These are phyloP conservation scores for Scheffersomyces stipitis DNA, from an alignment of 805 yeast genomes.

Conservation along the genomic window DNA sequence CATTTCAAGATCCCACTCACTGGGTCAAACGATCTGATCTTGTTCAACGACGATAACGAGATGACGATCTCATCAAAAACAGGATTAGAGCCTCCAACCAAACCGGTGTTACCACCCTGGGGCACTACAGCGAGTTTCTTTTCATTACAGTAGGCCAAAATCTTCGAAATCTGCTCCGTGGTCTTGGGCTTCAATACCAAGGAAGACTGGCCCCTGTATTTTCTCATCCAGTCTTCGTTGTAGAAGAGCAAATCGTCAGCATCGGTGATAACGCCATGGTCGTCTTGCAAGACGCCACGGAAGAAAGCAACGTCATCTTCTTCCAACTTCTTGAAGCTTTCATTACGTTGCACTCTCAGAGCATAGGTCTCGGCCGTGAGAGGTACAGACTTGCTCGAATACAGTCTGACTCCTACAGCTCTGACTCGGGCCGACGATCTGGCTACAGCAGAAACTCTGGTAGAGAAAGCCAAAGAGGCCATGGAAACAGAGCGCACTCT, in stretches of 20 bases:
- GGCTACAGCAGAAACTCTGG: background rate
- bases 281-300: constrained; percentile 53
- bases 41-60: constrained; percentile 68
- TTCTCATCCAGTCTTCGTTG: constrained; percentile 94
- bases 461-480: background rate
- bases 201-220: constrained; percentile 84
- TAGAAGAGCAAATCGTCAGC: constrained; percentile 63
- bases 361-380: constrained; percentile 75
- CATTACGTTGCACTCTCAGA: constrained; percentile 49
- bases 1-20: constrained; percentile 83
- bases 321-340: constrained; percentile 51
- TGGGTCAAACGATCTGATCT: constrained; percentile 76
- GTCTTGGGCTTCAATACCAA: constrained; percentile 81
- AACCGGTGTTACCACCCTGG: constrained; percentile 96
- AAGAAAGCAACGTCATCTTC: constrained; percentile 62
- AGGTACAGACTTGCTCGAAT: constrained; percentile 37
- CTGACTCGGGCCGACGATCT: background rate
- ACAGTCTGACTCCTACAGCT: constrained; percentile 5
- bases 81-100: constrained; percentile 93
- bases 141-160: constrained; percentile 78
- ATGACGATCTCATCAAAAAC: constrained; percentile 86
- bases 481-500: no score
- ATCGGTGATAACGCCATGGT: constrained; percentile 51
- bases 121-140: constrained; percentile 83
- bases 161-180: constrained; percentile 72